phyloP scores from a whole-genome alignment of 345 rosid genomes.

The Sisymbrium irio region DNA sequence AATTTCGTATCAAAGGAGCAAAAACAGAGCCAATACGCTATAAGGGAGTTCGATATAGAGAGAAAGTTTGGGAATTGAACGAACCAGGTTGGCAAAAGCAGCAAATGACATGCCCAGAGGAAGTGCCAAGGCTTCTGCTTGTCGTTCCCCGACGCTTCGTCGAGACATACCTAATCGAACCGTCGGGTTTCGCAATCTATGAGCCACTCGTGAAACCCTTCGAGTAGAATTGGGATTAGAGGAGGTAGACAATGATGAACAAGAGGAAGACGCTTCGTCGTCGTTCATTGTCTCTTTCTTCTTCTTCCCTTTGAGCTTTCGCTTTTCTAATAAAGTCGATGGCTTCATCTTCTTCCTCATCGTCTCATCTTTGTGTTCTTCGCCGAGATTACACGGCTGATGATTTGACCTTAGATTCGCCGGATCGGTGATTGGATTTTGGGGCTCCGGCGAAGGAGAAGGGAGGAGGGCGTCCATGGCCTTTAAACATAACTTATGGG shows the following conservation, averaged over 20 bases:
- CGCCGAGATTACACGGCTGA: neutral
- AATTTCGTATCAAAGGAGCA: neutral
- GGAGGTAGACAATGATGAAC: constrained; percentile 39
- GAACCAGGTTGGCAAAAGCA: constrained; percentile 80
- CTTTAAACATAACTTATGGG: neutral
- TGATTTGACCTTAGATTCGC: constrained; percentile 14
- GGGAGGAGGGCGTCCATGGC: constrained; percentile 39
- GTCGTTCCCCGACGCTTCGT: constrained; percentile 31
- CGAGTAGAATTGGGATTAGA: constrained; percentile 28
- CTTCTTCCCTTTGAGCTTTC: constrained; percentile 29
- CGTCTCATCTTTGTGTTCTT: neutral
- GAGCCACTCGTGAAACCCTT: constrained; percentile 33
- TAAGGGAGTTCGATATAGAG: neutral
- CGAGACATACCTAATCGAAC: constrained; percentile 41
- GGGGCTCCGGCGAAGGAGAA: constrained; percentile 30
- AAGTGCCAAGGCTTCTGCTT: constrained; percentile 66
- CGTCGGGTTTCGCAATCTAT: constrained; percentile 40
- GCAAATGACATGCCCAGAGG: constrained; percentile 96
- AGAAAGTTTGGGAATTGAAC: constrained; percentile 21
- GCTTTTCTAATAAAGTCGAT: constrained; percentile 10
- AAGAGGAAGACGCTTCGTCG: constrained; percentile 31
- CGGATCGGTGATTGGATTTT: constrained; percentile 18
- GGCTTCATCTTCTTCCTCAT: constrained; percentile 37
- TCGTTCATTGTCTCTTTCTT: constrained; percentile 16
- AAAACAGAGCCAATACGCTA: neutral